Conservation (phyloP, 371 early-diverging fungal genomes). For the Massospora cicadina region DNA sequence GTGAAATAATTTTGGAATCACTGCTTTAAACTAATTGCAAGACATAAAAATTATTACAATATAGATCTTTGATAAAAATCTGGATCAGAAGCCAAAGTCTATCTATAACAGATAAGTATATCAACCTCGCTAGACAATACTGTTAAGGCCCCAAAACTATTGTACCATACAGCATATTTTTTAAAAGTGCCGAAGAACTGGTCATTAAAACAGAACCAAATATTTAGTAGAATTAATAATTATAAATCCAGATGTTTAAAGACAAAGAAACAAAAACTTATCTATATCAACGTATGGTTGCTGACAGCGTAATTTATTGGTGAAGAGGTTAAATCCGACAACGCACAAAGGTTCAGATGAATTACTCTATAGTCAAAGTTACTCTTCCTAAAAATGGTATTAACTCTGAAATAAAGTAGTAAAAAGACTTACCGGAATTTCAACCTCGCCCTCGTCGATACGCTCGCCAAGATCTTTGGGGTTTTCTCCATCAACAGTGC, state of each 20-base stretch:
- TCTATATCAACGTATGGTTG: too few species aligned
- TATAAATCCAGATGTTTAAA: not conserved
- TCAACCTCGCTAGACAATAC: too few species aligned
- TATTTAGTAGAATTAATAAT: not conserved
- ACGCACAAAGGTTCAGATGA: not conserved
- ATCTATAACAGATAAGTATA: too few species aligned
- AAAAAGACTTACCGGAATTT: conserved; percentile 49
- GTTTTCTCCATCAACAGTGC: conserved; percentile 87
- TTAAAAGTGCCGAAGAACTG: too few species aligned
- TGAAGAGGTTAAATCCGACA: not conserved
- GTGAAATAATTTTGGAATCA: too few species aligned
- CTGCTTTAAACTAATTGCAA: too few species aligned
- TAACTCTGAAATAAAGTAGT: not conserved
- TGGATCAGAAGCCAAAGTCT: too few species aligned
- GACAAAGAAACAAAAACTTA: not conserved
- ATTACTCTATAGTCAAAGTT: not conserved
- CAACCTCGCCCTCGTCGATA: conserved; percentile 65
- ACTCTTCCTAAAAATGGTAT: conserved; percentile 2
- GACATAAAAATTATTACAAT: too few species aligned
- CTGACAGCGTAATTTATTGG: not conserved
- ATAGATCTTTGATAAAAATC: too few species aligned
- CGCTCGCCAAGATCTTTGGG: conserved; percentile 63
- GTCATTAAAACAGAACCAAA: not conserved
- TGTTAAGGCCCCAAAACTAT: too few species aligned
- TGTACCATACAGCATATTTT: too few species aligned